Evolutionary conservation across 805 yeast species (phyloP).

Genomic region (Ogataea polymorpha): DNA sequence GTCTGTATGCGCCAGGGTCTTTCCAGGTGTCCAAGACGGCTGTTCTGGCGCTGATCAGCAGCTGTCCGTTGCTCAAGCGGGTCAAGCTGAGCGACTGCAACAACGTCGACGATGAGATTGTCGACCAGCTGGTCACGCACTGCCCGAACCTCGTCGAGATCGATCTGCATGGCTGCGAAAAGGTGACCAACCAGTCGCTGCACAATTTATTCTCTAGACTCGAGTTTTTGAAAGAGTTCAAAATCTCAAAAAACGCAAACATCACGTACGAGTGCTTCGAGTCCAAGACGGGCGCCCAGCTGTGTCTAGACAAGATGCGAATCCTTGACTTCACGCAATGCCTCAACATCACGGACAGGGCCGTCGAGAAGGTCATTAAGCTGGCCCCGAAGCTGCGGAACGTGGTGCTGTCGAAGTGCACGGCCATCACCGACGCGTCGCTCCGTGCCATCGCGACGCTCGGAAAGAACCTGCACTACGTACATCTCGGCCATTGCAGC

Average conservation of each 20-base stretch:
- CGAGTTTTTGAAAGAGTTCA: slow-evolving; percentile 77
- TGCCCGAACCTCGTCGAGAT: slow-evolving; percentile 86
- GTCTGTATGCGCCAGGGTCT: slow-evolving; percentile 86
- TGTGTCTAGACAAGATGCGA: slow-evolving; percentile 62
- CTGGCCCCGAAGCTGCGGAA: slow-evolving; percentile 85
- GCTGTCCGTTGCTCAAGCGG: slow-evolving; percentile 75
- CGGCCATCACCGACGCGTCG: slow-evolving; percentile 79
- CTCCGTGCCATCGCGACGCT: slow-evolving; percentile 66
- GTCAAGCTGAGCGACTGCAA: slow-evolving; percentile 75
- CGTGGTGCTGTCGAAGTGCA: slow-evolving; percentile 85
- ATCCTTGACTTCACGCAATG: slow-evolving; percentile 85
- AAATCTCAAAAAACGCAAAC: slow-evolving; percentile 69
- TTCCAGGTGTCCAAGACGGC: slow-evolving; percentile 65
- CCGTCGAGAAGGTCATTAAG: slow-evolving; percentile 66
- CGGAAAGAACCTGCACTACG: slow-evolving; percentile 78
- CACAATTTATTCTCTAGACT: slow-evolving; percentile 55
- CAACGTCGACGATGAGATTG: slow-evolving; percentile 60
- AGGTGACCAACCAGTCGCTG: slow-evolving; percentile 64
- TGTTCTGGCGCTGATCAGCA: slow-evolving; percentile 51
- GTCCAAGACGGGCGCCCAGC: slow-evolving; percentile 26
- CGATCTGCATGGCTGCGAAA: slow-evolving; percentile 80
- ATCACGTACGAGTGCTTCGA: slow-evolving; percentile 66
- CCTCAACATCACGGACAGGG: slow-evolving; percentile 71
- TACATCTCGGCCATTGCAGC: slow-evolving; percentile 92
- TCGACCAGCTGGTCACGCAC: slow-evolving; percentile 57